Evolutionary conservation across 164 flowering plant species (phyloP).

Genomic region (Berberis thunbergii): DNA sequence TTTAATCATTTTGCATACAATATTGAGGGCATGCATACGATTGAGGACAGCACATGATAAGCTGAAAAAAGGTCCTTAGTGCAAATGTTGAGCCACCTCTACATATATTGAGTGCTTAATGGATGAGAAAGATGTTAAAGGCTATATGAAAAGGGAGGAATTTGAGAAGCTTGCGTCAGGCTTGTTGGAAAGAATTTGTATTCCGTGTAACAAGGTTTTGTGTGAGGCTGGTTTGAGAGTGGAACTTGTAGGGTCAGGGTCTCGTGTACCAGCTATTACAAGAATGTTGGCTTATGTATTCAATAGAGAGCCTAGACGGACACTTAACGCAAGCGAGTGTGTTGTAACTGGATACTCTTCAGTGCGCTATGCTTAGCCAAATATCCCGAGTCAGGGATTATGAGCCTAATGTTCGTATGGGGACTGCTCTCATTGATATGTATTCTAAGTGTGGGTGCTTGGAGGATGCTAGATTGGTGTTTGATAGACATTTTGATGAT

Average conservation of each 20-base stretch:
- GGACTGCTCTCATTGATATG: too few species aligned
- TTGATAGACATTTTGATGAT: too few species aligned
- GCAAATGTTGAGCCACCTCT: slow-evolving; percentile 92
- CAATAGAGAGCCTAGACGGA: slow-evolving; percentile 61
- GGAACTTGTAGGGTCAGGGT: slow-evolving; percentile 97
- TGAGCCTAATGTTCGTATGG: slow-evolving; percentile 23
- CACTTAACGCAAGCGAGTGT: slow-evolving; percentile 14
- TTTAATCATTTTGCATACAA: slow-evolving; percentile 56
- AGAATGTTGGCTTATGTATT: slow-evolving; percentile 46
- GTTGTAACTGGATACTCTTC: slow-evolving; percentile 93
- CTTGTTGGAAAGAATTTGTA: slow-evolving; percentile 55
- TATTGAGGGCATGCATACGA: slow-evolving; percentile 56
- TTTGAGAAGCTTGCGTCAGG: slow-evolving; percentile 63
- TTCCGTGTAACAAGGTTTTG: slow-evolving; percentile 71
- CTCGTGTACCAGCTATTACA: slow-evolving; percentile 73
- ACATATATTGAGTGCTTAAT: slow-evolving; percentile 86
- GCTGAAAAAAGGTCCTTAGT: slow-evolving; percentile 83
- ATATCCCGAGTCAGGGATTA: slow-evolving; percentile 62
- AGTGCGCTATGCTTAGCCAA: slow-evolving; percentile 54
- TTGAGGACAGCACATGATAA: slow-evolving; percentile 86
- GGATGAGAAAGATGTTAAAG: slow-evolving; percentile 55
- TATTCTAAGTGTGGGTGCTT: too few species aligned
- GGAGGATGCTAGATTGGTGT: too few species aligned
- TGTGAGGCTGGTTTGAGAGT: slow-evolving; percentile 46
- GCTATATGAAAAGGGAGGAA: slow-evolving; percentile 65